These are phyloP conservation scores for Globomyces pollinis-pini DNA, from an alignment of 192 early-diverging fungal genomes.

Conservation along the genomic window DNA sequence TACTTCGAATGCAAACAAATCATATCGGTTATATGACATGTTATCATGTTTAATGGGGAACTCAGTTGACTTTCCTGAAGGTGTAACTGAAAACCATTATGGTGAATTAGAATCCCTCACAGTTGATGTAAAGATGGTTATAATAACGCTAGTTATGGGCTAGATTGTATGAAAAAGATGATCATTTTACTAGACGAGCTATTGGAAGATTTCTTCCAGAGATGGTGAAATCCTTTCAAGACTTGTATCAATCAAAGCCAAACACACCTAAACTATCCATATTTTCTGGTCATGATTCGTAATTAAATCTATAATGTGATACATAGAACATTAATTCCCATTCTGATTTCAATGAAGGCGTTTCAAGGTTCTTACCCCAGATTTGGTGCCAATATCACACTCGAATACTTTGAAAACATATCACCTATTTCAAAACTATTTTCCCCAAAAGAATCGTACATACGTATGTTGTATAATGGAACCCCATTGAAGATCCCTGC, in stretches of 20 bases:
- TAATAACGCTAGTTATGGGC: neutral
- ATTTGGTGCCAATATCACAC: conserved; percentile 16
- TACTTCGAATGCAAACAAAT: neutral
- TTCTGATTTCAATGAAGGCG: conserved; percentile 15
- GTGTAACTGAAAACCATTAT: conserved; percentile 24
- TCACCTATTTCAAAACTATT: neutral
- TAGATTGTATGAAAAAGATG: conserved; percentile 10
- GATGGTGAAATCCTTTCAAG: conserved; percentile 10
- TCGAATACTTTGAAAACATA: neutral
- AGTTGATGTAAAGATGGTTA: conserved; percentile 20
- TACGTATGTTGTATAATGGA: conserved; percentile 26
- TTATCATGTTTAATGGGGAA: conserved; percentile 25
- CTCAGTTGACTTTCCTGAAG: conserved; percentile 24
- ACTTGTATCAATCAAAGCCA: neutral
- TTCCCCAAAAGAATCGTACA: conserved; percentile 18
- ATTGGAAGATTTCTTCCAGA: conserved; percentile 17
- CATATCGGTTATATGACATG: conserved; percentile 30
- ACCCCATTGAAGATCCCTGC: conserved; percentile 14
- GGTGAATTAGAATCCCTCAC: conserved; percentile 16
- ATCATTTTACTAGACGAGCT: conserved; percentile 13
- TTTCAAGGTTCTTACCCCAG: conserved; percentile 16
- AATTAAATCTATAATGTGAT: neutral
- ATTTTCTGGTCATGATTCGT: conserved; percentile 31
- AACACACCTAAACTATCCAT: conserved; percentile 21
- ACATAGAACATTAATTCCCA: conserved; percentile 16